These are phyloP conservation scores for Castanea crenata DNA, from an alignment of 306 rosid genomes.

Conservation along the genomic window DNA sequence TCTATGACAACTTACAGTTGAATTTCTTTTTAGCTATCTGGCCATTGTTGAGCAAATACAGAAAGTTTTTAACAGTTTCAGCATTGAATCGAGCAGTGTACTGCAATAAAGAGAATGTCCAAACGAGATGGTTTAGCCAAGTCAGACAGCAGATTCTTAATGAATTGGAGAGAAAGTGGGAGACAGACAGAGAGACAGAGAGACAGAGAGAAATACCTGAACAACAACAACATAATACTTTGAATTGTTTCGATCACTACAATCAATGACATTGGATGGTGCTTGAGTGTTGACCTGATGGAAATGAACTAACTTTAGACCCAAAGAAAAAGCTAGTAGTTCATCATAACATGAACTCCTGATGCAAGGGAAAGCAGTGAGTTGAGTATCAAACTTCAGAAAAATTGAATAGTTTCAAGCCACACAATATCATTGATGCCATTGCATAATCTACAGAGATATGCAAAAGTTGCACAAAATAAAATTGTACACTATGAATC, in stretches of 20 bases:
- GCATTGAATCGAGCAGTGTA: constrained; percentile 57
- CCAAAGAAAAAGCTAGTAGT: not conserved
- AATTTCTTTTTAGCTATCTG: constrained; percentile 59
- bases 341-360: not conserved
- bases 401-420: not conserved
- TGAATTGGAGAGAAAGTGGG: not conserved
- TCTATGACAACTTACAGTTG: constrained; percentile 38
- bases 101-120: constrained; percentile 32
- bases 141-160: not conserved
- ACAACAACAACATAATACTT: constrained; percentile 82
- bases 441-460: not conserved
- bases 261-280: constrained; percentile 56
- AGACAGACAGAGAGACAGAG: not conserved
- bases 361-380: not conserved
- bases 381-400: not conserved
- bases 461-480: not conserved
- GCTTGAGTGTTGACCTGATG: constrained; percentile 82
- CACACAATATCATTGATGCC: not conserved
- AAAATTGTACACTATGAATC: not conserved
- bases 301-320: not conserved
- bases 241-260: constrained; percentile 74
- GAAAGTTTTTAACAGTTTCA: constrained; percentile 48
- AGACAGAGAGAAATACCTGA: constrained; percentile 35
- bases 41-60: constrained; percentile 50
- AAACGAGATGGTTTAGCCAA: not conserved